Evolutionary conservation across 345 rosid species (phyloP), one percentile per base, ranked within the genome.

Genomic region (Salix brachista): DNA sequence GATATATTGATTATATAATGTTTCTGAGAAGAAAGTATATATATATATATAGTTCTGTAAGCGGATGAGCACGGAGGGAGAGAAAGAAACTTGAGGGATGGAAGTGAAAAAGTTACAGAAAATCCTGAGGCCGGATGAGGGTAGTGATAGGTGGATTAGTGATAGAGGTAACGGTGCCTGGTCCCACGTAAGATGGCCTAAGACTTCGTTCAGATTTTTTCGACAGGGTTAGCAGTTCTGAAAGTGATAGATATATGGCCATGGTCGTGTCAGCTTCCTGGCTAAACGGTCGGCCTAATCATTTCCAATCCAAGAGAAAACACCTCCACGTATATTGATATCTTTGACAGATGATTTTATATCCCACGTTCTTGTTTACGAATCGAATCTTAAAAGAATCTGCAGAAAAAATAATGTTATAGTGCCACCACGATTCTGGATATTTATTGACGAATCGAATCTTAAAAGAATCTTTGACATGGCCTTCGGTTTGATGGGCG

Each of bases 131-230:
- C 64, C 60, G 4, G 83, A 78, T 17, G 86, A 58, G 84, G 11
- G 42, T 25, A 10, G 81, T 23, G 66, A 81, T 80, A 86, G 88
- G 84, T 84, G 90, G 62, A 23, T 58, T 50, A 80, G 36, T 80
- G 86, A 81, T 78, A 67, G 82, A 80, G 77, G 6, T 74, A 85
- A 77, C 81, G 75, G 82, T 78, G 87, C 86, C 85, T 81, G 89
- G 88, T 85, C 90, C 89, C 92, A 81, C 82, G 85, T 73, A 62
- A 58, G 48, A 50, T 82, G 71, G 44, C 85, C 85, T 76, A 3
- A 42, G 25, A 71, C 80, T 65, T 73, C 70, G 81, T 71, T 77
- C 48, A 23, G 34, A n/a, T 79, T 48, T 42, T 42, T 42, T 42
- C 46, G 46, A 42, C 3, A 10, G 46, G 46, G 46, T 11, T 42